phyloP scores from a whole-genome alignment of 2,329 filamentous ascomycete genomes.

The Magnaporthales sp. region DNA sequence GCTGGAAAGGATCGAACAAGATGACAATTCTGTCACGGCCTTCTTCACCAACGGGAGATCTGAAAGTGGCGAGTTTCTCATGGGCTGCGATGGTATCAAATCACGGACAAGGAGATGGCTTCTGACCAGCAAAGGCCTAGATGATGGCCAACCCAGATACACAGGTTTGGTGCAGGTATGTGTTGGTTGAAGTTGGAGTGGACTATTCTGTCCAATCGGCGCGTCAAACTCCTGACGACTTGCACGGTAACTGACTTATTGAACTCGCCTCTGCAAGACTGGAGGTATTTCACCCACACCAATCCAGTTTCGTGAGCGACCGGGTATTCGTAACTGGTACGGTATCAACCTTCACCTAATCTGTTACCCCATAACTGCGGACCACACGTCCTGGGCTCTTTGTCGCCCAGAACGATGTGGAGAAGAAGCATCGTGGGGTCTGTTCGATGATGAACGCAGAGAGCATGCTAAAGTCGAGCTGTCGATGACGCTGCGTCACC shows the following conservation, averaged over 20 bases:
- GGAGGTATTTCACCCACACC: not conserved
- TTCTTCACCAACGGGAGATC: slow-evolving; percentile 3
- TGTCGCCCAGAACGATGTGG: not conserved
- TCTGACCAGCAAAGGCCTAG: not conserved
- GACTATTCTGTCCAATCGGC: not conserved
- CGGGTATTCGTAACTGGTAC: slow-evolving; percentile 5
- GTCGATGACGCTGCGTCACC: not conserved
- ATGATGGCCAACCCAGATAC: not conserved
- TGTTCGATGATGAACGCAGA: not conserved
- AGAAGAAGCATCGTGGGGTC: not conserved
- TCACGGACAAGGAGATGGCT: not conserved
- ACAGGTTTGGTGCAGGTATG: not conserved
- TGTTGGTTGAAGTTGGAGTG: too few relatives aligned
- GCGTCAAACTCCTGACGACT: not conserved
- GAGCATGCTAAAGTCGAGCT: not conserved
- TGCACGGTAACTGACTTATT: not conserved
- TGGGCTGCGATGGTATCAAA: slow-evolving; percentile 7
- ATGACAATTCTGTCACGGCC: slow-evolving; percentile 2
- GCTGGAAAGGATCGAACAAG: slow-evolving; percentile 4
- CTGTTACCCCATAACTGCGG: slow-evolving; percentile 3
- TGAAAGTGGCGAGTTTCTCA: slow-evolving; percentile 5
- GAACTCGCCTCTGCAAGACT: not conserved
- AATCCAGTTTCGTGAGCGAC: not conserved
- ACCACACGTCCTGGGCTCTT: slow-evolving; percentile 2
- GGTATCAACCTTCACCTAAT: slow-evolving; percentile 1